phyloP scores from a whole-genome alignment of 305 asterid species.

The Solanum aculeatissimum region DNA sequence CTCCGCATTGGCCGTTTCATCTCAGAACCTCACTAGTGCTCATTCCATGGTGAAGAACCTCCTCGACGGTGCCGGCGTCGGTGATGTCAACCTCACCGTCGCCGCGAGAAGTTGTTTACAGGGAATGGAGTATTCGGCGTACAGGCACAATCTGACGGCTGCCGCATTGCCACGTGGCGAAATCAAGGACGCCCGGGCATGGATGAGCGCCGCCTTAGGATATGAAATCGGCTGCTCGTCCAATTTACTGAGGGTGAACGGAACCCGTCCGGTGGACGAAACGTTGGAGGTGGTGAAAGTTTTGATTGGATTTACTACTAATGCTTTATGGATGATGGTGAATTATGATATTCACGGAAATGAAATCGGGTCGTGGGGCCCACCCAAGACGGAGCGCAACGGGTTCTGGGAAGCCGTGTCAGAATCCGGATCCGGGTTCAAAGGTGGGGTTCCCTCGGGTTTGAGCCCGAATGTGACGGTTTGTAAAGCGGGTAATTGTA shows the following conservation, averaged over 20 bases:
- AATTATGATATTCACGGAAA: constrained; percentile 40
- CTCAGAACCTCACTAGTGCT: constrained; percentile 21
- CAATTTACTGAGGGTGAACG: constrained; percentile 48
- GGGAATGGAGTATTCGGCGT: constrained; percentile 14
- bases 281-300: constrained; percentile 33
- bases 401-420: neutral
- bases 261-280: constrained; percentile 24
- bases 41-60: constrained; percentile 20
- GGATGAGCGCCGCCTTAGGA: constrained; percentile 47
- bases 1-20: constrained; percentile 20
- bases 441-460: constrained; percentile 26
- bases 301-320: constrained; percentile 22
- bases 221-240: constrained; percentile 54
- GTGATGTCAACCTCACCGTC: constrained; percentile 30
- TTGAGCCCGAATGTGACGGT: constrained; percentile 46
- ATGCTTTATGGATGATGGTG: constrained; percentile 35
- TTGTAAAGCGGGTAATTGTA: constrained; percentile 27
- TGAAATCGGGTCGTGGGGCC: constrained; percentile 11
- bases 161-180: constrained; percentile 19
- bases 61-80: constrained; percentile 14
- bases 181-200: constrained; percentile 55
- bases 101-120: constrained; percentile 36
- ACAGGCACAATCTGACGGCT: constrained; percentile 15
- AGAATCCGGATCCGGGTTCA: neutral
- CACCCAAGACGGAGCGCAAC: neutral